Base-by-base conservation (phyloP, 495 filamentous ascomycete genomes). In the Lineolata rhizophorae region DNA sequence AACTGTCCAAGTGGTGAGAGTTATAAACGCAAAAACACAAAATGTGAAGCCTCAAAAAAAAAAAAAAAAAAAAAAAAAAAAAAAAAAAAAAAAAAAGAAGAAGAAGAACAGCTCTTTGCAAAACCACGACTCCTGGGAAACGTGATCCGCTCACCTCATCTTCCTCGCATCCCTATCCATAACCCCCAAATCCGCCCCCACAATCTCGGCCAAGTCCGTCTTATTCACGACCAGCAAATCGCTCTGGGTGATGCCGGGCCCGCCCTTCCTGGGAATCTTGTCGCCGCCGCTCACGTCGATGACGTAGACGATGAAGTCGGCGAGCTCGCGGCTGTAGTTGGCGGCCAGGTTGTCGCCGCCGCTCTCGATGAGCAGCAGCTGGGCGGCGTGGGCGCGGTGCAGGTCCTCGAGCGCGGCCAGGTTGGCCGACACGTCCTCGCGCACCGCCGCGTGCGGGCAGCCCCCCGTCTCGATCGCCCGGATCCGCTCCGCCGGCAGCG, bases 221-320 rank as follows among this genome's bases (percentile, higher is more conserved):
- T 97, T 97, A 48, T 97, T 97, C 5, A 97, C 76, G 3, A 97
- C 65, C 35, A 97, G 49, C 51, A 95, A 48, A 50, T 97, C 87
- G 29, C 71, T 79, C 52, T 92, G 83, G 24, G 87, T 97, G 44
- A 97, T 97, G 0, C 87, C 90, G 5, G 87, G 87, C 3, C 87
- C 87, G 15, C 90, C 87, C 58, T 97, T 97, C 5, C 90, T 57
- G 0, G 87, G 87, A 29, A 97, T 72, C 60, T 97, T 97, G 48
- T 97, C 87, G 2, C 87, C 87, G n/a, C 87, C 87, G 30, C 69
- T 72, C 5, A 97, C 87, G 53, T 97, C 87, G 41, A 97, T 95
- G 31, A 97, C 87, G 48, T 97, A 97, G 50, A 97, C 69, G 48
- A 95, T 97, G 50, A 75, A 97, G 52, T 97, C 87, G 2, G 90